A percentile compares a stretch with the other conserved stretches of the same genome.
Evolutionary conservation across 352 stramenopile genomes (phyloP).

Genomic region (Pythium scleroteichum): DNA sequence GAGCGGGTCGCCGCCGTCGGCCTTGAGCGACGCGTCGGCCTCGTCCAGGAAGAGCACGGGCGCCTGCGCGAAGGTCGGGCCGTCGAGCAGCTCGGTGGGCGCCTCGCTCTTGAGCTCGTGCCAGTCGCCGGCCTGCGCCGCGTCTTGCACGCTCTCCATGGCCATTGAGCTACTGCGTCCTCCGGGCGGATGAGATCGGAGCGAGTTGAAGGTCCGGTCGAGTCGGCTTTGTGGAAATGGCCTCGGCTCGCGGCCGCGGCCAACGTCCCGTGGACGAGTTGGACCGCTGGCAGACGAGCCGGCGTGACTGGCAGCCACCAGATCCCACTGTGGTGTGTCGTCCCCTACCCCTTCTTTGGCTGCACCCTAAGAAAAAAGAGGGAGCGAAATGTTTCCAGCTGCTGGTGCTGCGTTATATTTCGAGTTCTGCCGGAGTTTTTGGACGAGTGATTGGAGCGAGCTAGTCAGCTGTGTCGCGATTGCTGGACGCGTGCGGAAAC

Average conservation of each 20-base stretch:
- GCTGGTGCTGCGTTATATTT: too few relatives aligned
- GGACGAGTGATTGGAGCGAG: too few relatives aligned
- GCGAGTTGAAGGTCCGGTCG: slow-evolving; percentile 68
- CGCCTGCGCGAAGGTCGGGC: slow-evolving; percentile 24
- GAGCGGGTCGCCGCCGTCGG: slow-evolving; percentile 23
- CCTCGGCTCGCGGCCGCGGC: background rate
- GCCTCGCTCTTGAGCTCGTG: slow-evolving; percentile 18
- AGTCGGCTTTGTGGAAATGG: slow-evolving; percentile 20
- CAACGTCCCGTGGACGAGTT: slow-evolving; percentile 82
- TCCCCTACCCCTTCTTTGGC: slow-evolving; percentile 30
- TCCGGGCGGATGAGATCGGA: slow-evolving; percentile 44
- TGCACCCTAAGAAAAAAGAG: background rate
- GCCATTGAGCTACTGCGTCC: slow-evolving; percentile 10
- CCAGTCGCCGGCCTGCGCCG: slow-evolving; percentile 13
- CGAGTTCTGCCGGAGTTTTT: too few relatives aligned
- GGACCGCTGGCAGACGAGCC: slow-evolving; percentile 88
- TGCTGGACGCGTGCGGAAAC: too few relatives aligned
- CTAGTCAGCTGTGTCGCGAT: too few relatives aligned
- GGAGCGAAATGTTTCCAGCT: background rate
- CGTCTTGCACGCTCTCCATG: slow-evolving; percentile 9
- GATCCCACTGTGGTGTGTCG: background rate
- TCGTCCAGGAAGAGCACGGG: slow-evolving; percentile 31
- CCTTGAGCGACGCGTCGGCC: slow-evolving; percentile 15
- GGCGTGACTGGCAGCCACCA: slow-evolving; percentile 44
- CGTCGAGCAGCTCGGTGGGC: slow-evolving; percentile 10